Base-by-base conservation (phyloP, 441 rosid genomes). In the Dalechampia spathulata region DNA sequence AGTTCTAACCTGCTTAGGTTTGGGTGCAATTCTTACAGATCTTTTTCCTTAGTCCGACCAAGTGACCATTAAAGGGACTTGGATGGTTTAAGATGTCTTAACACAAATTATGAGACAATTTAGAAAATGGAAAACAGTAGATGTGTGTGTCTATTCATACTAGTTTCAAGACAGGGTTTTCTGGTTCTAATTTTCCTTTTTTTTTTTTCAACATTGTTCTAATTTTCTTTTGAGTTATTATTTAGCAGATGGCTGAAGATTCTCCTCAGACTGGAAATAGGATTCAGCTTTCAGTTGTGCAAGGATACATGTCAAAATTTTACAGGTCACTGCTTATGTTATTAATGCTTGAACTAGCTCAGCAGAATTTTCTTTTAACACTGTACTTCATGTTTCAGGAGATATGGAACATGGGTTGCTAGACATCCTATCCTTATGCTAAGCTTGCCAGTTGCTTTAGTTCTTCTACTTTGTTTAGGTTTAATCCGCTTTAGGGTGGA, bases 371-470 rank as follows among this genome's bases (percentile, higher is more conserved):
- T 62, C 60, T 64, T 36, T 56, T 57, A 23, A 65, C 64, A 43
- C 47, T n/a, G 48, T 60, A 23, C 44, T 69, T 55, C 67, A 26
- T 69, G n/a, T 50, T 72, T 62, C 83, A 94, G 98, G 80, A 77
- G 77, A 62, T 93, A 93, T 66, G 99, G 99, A 61, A 74, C 82
- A 10, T 90, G 90, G 96, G 96, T 85, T 72, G 96, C 97, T 45
- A 76, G 93, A 83, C 82, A 90, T 75, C 97, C 96, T 49, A 57
- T 72, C 65, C 83, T 85, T 9, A 76, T 83, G 25, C 65, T 93
- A 75, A 70, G 77, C 64, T 65, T 75, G 61, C 90, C 99, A 32
- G 52, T 90, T 73, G 79, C 75, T 65, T 55, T 65, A 55, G 77
- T 90, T 75, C 91, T 93, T 71, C 73, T 90, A 32, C 96, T 90